Evolutionary conservation across 306 rosid species (phyloP), one percentile per base, ranked within the genome.

Genomic region (Cucurbita pepo): DNA sequence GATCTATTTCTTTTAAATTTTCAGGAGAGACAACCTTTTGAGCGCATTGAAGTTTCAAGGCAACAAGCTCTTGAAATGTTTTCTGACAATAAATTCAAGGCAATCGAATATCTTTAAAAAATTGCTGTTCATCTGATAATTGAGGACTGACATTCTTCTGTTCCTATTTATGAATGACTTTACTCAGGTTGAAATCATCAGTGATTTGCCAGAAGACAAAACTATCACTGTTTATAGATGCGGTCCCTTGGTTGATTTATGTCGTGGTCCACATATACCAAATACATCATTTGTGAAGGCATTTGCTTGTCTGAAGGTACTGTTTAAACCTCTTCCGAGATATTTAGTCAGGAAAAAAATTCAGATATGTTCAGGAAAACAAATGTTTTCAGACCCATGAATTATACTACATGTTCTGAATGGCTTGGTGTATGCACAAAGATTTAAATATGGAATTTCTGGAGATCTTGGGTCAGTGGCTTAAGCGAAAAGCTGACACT

Each of bases 221-320:
- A 90, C 98, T 30, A 93, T 93, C 77, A 93, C 98, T 1, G 98
- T 93, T 34, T 93, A 93, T 76, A 88, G 97, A 86, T 93, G 98
- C 81, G 98, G 98, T 75, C 96, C 96, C 34, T 79, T 93, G 71
- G 90, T 93, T 79, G 98, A 93, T 83, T 85, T 93, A 77, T 93
- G 98, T 67, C 96, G 98, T 65, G 98, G 98, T 51, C 98, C 97
- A 5, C 98, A 93, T 81, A 93, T 93, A 82, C 98, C 98, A 62
- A 93, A 84, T 78, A 93, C 98, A 57, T 90, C 98, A 52, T 90
- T 93, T 86, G 98, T 93, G 81, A 93, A 88, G 78, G 96, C 98
- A 45, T 79, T 93, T 73, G 91, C 91, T 3, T 93, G 97, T 80
- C 82, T 90, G 75, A 93, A 93, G 90, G 98, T 93, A 73, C 72